Conservation (phyloP, 306 rosid genomes). For the Luffa aegyptiaca region DNA sequence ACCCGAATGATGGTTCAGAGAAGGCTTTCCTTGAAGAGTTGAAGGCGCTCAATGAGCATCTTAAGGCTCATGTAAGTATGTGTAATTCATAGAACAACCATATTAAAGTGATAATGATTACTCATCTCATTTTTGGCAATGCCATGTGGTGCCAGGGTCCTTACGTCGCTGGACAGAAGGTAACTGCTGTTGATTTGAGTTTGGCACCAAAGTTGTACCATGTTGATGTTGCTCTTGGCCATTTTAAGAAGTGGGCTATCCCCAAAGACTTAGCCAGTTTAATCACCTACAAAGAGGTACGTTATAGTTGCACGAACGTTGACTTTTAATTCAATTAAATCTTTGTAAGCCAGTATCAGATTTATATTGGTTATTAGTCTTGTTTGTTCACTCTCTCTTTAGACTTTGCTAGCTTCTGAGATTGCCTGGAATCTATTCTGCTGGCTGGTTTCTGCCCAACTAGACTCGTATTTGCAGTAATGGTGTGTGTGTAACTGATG, state of each 20-base stretch:
- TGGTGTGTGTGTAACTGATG: background rate
- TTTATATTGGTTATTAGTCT: background rate
- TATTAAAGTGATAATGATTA: background rate
- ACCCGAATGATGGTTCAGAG: constrained; percentile 72
- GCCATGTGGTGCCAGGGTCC: constrained; percentile 58
- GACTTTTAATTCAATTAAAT: background rate
- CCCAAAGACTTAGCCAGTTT: constrained; percentile 45
- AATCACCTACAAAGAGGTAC: constrained; percentile 45
- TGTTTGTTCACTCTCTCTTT: background rate
- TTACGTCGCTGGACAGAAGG: constrained; percentile 70
- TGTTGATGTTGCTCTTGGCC: constrained; percentile 57
- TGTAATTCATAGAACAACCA: background rate
- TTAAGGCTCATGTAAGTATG: constrained; percentile 56
- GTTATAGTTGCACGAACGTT: background rate
- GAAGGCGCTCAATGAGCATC: constrained; percentile 71
- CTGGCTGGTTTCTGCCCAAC: background rate
- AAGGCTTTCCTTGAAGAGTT: constrained; percentile 63
- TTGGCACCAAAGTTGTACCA: constrained; percentile 90
- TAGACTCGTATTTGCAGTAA: background rate
- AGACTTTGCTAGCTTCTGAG: background rate
- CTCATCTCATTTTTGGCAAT: background rate
- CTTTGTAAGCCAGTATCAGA: background rate
- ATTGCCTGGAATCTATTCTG: background rate
- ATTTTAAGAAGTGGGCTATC: constrained; percentile 80
- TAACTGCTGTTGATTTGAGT: constrained; percentile 74